Evolutionary conservation across 257 asterid genomes (phyloP).

Genomic region (Vinca minor): DNA sequence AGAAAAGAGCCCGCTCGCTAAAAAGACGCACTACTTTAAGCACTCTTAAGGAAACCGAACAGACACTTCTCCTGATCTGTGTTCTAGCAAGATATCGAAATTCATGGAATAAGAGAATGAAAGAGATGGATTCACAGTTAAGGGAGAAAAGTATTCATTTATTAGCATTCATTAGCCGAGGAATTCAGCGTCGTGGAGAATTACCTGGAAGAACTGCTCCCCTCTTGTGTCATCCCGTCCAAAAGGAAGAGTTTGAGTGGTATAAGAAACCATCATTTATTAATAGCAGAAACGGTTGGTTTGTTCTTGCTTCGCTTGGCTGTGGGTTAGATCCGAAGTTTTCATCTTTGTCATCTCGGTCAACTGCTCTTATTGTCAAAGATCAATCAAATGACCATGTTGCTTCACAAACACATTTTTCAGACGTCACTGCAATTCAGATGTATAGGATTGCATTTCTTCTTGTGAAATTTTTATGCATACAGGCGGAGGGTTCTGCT

Average conservation of each 20-base stretch:
- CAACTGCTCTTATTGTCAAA: slow-evolving; percentile 42
- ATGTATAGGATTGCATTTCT: slow-evolving; percentile 65
- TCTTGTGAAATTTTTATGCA: slow-evolving; percentile 67
- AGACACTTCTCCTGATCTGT: slow-evolving; percentile 63
- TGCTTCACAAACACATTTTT: slow-evolving; percentile 45
- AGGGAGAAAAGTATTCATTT: slow-evolving; percentile 80
- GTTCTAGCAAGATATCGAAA: slow-evolving; percentile 57
- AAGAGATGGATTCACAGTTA: slow-evolving; percentile 62
- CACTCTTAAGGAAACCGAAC: slow-evolving; percentile 69
- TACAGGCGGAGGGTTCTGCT: slow-evolving; percentile 75
- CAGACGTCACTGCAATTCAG: slow-evolving; percentile 67
- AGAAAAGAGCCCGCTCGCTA: slow-evolving; percentile 66
- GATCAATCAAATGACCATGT: slow-evolving; percentile 36
- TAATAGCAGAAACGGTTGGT: slow-evolving; percentile 85
- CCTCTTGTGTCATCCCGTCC: slow-evolving; percentile 52
- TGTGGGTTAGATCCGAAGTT: slow-evolving; percentile 46
- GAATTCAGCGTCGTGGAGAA: slow-evolving; percentile 68
- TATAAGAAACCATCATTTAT: slow-evolving; percentile 56
- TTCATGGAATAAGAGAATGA: slow-evolving; percentile 71
- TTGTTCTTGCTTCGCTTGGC: slow-evolving; percentile 71
- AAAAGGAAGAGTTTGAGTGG: slow-evolving; percentile 76
- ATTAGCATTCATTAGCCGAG: slow-evolving; percentile 79
- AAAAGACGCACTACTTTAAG: slow-evolving; percentile 53
- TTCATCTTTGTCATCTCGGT: slow-evolving; percentile 34
- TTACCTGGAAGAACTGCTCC: slow-evolving; percentile 42